Base-by-base conservation (phyloP, 1,284 basidiomycete genomes). In the Trichosporon sp. region DNA sequence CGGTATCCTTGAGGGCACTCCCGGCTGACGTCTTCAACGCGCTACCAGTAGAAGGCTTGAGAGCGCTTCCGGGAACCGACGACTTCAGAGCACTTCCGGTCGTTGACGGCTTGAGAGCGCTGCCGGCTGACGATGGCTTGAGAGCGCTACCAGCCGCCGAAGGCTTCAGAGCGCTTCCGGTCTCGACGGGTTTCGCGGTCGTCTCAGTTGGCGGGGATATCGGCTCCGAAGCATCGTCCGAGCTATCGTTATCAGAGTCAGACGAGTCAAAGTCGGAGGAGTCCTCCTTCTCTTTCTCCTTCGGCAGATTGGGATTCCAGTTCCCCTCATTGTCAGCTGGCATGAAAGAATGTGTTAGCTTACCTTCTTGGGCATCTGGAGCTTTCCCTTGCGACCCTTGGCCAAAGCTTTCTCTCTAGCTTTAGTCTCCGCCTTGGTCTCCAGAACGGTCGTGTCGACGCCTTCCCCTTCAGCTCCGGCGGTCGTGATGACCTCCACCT, bases 401-500 rank as follows among this genome's bases (percentile, higher is more conserved):
- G 69, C 73, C n/a, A 69, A 64, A 4, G 72, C 70, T 66, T 73
- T 72, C 27, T 68, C 71, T 3, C 70, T 62, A 2, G 73, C 68
- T 56, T 73, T 76, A 15, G 68, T 53, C 64, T 76, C 75, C 5
- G 68, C 69, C 53, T 75, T 76, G 34, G 70, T 75, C 79, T 65
- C 80, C 75, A 73, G 72, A 82, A 56, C 77, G 81, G 62, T 83
- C 83, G 42, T 81, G 86, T 60, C 85, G 79, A 65, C 76, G 23
- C 78, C 80, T 69, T 86, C 86, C 5, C 87, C 87, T 58, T 70
- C 73, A n/a, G 47, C 73, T 2, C 58, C 69, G 25, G 81, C 85
- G 69, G 87, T 88, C 71, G 90, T 87, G 74, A 92, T 72, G 4
- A 80, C 82, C 76, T 92, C 91, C 38, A 87, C 89, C 32, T 86